Conservation (phyloP, 148 eudicot genomes). For the Polygonum maritimum region DNA sequence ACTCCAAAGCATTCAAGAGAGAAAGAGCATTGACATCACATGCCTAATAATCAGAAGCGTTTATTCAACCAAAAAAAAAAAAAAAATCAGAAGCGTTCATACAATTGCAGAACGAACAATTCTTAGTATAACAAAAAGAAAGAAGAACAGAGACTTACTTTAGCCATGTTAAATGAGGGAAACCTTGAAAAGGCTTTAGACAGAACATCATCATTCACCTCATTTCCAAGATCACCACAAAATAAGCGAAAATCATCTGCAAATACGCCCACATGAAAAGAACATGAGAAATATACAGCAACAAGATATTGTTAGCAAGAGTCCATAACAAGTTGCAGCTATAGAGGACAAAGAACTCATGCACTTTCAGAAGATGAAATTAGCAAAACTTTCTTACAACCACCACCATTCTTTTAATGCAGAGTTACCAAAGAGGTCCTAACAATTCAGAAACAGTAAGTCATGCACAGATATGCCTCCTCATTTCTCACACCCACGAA, state of each 20-base stretch:
- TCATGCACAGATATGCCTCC: constrained; percentile 9
- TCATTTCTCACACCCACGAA: constrained; percentile 1
- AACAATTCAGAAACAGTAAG: constrained; percentile 3
- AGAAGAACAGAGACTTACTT: constrained; percentile 38
- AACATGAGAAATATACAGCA: not conserved
- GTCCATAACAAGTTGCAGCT: not conserved
- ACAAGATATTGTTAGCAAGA: not conserved
- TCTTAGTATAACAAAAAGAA: not conserved
- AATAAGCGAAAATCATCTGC: constrained; percentile 87
- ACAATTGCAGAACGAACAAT: not conserved
- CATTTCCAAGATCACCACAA: constrained; percentile 96
- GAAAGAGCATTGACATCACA: not conserved
- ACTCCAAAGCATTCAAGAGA: not conserved
- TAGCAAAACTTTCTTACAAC: not conserved
- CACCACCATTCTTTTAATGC: not conserved
- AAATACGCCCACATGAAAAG: not conserved
- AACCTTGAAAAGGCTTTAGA: constrained; percentile 80
- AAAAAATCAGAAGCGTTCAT: not conserved
- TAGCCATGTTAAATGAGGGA: constrained; percentile 87
- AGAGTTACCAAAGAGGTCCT: constrained; percentile 11
- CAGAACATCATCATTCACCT: constrained; percentile 96
- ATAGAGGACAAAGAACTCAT: not conserved
- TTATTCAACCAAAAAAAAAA: not conserved
- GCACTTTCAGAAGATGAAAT: not conserved
- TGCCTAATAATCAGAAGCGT: not conserved